These are phyloP conservation scores for Alternaria atra DNA, from an alignment of 2,329 filamentous ascomycete genomes.

Conservation along the genomic window DNA sequence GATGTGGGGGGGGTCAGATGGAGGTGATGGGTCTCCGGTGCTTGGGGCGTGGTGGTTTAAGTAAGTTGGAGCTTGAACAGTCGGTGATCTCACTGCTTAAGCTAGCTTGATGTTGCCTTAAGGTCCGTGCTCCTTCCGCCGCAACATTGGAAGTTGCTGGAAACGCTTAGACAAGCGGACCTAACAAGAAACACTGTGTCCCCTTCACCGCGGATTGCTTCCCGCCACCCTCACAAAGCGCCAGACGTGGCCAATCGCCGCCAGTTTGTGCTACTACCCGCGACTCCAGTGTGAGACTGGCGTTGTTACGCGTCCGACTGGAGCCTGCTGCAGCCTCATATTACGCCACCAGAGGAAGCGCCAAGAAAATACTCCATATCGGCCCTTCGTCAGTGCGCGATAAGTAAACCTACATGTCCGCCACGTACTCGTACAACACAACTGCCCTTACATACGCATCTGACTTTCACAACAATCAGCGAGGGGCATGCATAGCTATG, in stretches of 20 bases:
- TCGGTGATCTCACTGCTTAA: conserved; percentile 40
- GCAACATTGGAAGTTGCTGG: conserved; percentile 39
- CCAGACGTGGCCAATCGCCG: conserved; percentile 19
- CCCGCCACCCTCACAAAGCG: not conserved
- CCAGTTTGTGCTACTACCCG: conserved; percentile 18
- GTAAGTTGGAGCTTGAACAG: conserved; percentile 41
- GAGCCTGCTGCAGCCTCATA: conserved; percentile 36
- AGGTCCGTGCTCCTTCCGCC: conserved; percentile 37
- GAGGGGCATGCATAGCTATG: not conserved
- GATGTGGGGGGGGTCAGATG: conserved; percentile 39
- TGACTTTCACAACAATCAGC: not conserved
- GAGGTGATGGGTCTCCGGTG: conserved; percentile 30
- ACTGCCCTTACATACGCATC: not conserved
- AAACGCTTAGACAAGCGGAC: conserved; percentile 28
- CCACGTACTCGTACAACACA: not conserved
- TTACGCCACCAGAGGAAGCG: conserved; percentile 22
- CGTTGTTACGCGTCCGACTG: conserved; percentile 32
- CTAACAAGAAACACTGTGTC: conserved; percentile 31
- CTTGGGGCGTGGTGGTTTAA: conserved; percentile 46
- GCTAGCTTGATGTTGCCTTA: conserved; percentile 37
- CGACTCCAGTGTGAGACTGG: conserved; percentile 25
- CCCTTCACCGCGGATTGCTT: conserved; percentile 14
- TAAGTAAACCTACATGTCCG: conserved; percentile 8
- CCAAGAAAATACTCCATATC: conserved; percentile 17
- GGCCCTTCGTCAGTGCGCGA: conserved; percentile 9